A percentile compares a stretch with the other conserved stretches of the same genome.
These are phyloP conservation scores for Solanum tarapatanum DNA, from an alignment of 257 asterid genomes.

Conservation along the genomic window DNA sequence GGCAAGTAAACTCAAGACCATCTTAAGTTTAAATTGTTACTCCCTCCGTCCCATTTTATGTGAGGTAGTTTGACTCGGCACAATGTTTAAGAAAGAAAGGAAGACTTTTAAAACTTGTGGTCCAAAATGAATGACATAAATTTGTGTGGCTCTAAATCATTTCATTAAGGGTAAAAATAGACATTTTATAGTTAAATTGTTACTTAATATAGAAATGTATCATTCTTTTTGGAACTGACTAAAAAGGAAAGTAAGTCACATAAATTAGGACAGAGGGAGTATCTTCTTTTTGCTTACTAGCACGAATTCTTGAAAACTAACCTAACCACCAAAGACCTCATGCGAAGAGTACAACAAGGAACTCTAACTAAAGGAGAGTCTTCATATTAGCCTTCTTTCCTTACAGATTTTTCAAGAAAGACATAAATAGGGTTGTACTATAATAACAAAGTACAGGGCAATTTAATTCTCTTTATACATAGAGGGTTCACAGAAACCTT, in stretches of 20 bases:
- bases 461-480: background rate
- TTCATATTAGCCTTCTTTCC: background rate
- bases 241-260: too few species aligned
- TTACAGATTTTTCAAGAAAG: background rate
- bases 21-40: background rate
- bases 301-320: background rate
- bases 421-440: background rate
- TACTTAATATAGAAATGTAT: too few species aligned
- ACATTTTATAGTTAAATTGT: too few species aligned
- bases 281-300: background rate
- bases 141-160: too few species aligned
- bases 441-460: background rate
- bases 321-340: background rate
- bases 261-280: too few species aligned
- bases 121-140: too few species aligned
- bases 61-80: too few species aligned
- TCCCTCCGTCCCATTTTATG: too few species aligned
- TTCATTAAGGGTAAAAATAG: too few species aligned
- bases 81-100: too few species aligned
- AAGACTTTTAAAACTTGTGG: too few species aligned
- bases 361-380: background rate
- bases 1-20: background rate
- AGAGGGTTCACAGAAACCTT: background rate
- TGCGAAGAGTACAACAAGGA: background rate
- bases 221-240: too few species aligned